These are phyloP conservation scores for Suillus variegatus DNA, from an alignment of 768 basidiomycete species.

Conservation along the genomic window DNA sequence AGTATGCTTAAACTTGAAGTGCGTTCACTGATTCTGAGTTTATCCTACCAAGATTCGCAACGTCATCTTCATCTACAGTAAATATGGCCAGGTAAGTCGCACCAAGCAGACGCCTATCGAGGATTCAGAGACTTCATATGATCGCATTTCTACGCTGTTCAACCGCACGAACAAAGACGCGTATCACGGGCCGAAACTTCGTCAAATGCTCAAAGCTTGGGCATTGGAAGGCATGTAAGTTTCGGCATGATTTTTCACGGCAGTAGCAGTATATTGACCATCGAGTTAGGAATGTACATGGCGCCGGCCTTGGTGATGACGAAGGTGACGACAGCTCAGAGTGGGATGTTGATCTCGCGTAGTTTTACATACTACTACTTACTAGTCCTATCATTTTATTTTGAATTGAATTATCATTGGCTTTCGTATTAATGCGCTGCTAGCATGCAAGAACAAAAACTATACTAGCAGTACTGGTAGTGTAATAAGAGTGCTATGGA, in stretches of 20 bases:
- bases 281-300: background rate
- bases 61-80: no score
- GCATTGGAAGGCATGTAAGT: no score
- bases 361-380: background rate
- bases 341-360: background rate
- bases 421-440: background rate
- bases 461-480: background rate
- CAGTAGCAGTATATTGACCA: background rate
- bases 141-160: no score
- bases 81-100: no score
- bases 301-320: background rate
- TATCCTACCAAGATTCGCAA: no score
- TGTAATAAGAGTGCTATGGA: background rate
- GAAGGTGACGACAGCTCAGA: background rate
- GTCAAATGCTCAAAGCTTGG: no score
- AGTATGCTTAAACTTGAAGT: no score
- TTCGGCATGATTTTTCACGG: background rate
- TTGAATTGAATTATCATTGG: background rate
- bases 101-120: no score
- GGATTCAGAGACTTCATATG: no score
- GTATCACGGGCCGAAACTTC: no score
- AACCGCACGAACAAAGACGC: no score
- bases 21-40: no score
- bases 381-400: background rate
- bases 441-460: background rate